Evolutionary conservation across 2,329 filamentous ascomycete genomes (phyloP), one percentile per base, ranked within the genome.

Genomic region (Fusarium sp.): DNA sequence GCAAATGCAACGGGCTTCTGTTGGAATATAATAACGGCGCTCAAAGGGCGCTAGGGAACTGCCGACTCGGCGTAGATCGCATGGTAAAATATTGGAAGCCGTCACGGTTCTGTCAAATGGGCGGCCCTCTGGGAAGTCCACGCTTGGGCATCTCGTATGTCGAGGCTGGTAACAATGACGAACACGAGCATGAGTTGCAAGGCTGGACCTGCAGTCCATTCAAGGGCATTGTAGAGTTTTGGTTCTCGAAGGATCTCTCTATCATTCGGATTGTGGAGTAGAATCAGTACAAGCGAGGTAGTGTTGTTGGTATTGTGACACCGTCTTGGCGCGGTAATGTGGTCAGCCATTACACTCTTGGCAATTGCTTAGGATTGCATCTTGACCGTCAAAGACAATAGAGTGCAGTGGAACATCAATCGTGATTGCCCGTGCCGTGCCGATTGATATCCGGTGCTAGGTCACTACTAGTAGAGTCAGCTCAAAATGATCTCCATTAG

Each of bases 221-320:
- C 21, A 34, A 28, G 27, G 63, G 48, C 3, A 14, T 13, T 21
- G 13, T 66, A 11, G 62, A 66, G n/a, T 66, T 49, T 28, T 66
- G 55, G 62, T 66, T 49, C 37, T 66, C 62, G 16, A 55, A 14
- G 4, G 43, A 55, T 13, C 34, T 34, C n/a, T 55, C 62, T 18
- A 10, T 50, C 4, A 21, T 66, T 23, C 49, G 49, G 13, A 4
- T 59, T 12, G 3, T 30, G 18, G 23, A 53, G 16, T 53, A 42
- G 14, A 4, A 37, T 21, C 9, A 23, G 4, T 6, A 45, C 20
- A 12, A 13, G 14, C 23, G 30, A 6, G 28, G 28, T 28, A 13
- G 28, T 28, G 28, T 28, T 37, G 34, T 12, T 37, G 10, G 10
- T 12, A 20, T 23, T n/a, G 21, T 10, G 42, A 40, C 18, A n/a